phyloP scores from a whole-genome alignment of 2,329 filamentous ascomycete genomes.

The Phialemoniopsis sp. region DNA sequence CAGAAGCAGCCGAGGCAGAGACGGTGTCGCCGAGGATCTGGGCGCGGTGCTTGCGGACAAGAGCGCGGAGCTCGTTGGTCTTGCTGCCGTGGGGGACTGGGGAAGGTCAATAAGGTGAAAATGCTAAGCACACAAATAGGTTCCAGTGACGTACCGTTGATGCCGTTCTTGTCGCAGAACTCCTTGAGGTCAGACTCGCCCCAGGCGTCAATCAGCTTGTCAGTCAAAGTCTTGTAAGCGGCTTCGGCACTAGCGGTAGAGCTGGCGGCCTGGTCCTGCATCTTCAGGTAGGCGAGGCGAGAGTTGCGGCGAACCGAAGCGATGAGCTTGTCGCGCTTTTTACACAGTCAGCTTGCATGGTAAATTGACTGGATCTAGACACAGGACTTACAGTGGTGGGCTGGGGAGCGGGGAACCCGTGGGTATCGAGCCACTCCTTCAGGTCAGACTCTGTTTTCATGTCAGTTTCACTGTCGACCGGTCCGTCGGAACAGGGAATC shows the following conservation, averaged over 20 bases:
- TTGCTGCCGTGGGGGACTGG: conserved; percentile 87
- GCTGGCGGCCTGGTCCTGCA: conserved; percentile 56
- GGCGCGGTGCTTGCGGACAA: conserved; percentile 83
- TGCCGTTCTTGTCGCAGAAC: conserved; percentile 86
- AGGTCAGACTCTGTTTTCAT: conserved; percentile 67
- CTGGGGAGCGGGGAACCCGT: conserved; percentile 83
- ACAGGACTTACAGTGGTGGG: conserved; percentile 50
- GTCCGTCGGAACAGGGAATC: background rate
- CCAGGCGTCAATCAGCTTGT: conserved; percentile 86
- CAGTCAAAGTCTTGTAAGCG: conserved; percentile 71
- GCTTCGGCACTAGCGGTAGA: conserved; percentile 62
- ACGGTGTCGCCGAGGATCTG: conserved; percentile 64
- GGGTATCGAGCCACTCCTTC: conserved; percentile 88
- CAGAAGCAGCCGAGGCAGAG: conserved; percentile 51
- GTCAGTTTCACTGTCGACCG: background rate
- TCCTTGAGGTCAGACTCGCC: conserved; percentile 85
- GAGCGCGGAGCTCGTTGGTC: conserved; percentile 81
- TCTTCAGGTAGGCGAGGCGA: conserved; percentile 68
- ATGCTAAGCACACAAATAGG: background rate
- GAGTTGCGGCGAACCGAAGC: conserved; percentile 88
- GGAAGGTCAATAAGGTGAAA: conserved; percentile 8
- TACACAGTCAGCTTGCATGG: conserved; percentile 10
- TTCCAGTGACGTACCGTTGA: conserved; percentile 38
- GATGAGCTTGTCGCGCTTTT: conserved; percentile 76
- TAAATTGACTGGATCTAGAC: background rate